phyloP scores from a whole-genome alignment of 306 rosid species.

The Medicago ruthenica region DNA sequence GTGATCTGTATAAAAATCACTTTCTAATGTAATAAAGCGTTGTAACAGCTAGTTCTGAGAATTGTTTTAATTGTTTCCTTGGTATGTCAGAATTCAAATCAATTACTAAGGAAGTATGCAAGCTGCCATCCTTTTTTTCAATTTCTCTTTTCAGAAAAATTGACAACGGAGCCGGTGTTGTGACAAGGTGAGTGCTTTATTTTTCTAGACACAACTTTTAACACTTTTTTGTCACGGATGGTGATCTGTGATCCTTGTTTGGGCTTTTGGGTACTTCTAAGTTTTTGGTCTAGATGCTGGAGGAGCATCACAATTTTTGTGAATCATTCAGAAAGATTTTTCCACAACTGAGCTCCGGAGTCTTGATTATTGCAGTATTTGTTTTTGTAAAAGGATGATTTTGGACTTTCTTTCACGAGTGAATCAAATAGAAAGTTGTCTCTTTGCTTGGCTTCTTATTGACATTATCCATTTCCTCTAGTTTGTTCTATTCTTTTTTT shows the following conservation, averaged over 20 bases:
- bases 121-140: constrained; percentile 97
- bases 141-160: constrained; percentile 83
- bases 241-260: constrained; percentile 43
- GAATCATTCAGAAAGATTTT: constrained; percentile 23
- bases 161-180: constrained; percentile 79
- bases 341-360: background rate
- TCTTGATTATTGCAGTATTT: constrained; percentile 14
- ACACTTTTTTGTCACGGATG: constrained; percentile 29
- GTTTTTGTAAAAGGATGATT: constrained; percentile 15
- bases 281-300: constrained; percentile 37
- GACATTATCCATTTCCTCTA: constrained; percentile 4
- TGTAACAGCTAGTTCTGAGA: constrained; percentile 39
- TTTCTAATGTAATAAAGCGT: constrained; percentile 29
- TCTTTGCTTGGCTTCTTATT: constrained; percentile 38
- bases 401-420: constrained; percentile 9
- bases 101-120: constrained; percentile 91
- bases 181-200: constrained; percentile 70
- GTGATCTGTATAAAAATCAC: constrained; percentile 22
- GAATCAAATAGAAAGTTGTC: constrained; percentile 29
- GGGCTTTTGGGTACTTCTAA: constrained; percentile 32
- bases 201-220: constrained; percentile 16
- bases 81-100: constrained; percentile 79
- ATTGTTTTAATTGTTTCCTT: constrained; percentile 48
- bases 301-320: constrained; percentile 32
- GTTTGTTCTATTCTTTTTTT: background rate